Evolutionary conservation across 73 alveolate species (phyloP).

Genomic region (Tetrahymena thermophila): DNA sequence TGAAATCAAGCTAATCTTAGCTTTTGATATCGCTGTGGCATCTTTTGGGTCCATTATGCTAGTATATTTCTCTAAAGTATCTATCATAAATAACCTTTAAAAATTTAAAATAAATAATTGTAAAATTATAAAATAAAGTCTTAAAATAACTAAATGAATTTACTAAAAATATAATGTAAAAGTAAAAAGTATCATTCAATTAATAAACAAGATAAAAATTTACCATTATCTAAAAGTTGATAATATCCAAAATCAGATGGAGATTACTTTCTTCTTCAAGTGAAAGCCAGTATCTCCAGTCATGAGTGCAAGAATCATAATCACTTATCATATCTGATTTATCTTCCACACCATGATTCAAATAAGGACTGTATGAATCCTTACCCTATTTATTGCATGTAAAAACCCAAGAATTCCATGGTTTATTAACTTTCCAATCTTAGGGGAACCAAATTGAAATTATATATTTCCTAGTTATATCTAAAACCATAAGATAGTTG

Average conservation of each 20-base stretch:
- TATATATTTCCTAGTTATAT: conserved; percentile 24
- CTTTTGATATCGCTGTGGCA: background rate
- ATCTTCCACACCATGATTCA: background rate
- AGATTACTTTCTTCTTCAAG: conserved; percentile 15
- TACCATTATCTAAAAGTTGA: background rate
- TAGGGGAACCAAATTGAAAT: conserved; percentile 31
- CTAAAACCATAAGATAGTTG: conserved; percentile 12
- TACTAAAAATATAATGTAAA: no score
- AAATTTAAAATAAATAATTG: no score
- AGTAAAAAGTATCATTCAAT: background rate
- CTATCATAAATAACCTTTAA: background rate
- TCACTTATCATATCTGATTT: conserved; percentile 16
- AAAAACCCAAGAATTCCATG: conserved; percentile 23
- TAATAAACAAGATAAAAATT: background rate
- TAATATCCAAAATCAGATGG: background rate
- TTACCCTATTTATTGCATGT: conserved; percentile 15
- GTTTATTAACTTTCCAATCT: conserved; percentile 27
- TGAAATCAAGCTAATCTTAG: conserved; percentile 26
- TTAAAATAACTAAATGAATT: no score
- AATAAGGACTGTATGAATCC: background rate
- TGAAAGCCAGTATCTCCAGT: conserved; percentile 42
- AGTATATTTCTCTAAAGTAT: background rate
- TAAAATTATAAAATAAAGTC: no score
- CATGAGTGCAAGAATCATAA: conserved; percentile 11
- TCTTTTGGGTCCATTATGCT: background rate